Conservation (phyloP, 345 rosid genomes). For the Gossypium turneri region DNA sequence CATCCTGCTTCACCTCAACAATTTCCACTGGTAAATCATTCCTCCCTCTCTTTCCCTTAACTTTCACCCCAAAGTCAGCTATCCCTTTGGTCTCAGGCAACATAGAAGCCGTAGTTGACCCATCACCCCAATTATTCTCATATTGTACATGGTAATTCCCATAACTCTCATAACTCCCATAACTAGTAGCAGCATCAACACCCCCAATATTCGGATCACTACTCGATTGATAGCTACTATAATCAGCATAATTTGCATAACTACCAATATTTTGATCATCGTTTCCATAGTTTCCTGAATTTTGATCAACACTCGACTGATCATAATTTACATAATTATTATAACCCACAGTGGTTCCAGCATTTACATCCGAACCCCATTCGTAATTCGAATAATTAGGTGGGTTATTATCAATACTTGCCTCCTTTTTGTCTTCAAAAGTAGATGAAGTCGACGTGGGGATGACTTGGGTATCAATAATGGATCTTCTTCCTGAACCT, state of each 20-base stretch:
- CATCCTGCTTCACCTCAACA: slow-evolving; percentile 93
- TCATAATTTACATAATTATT: slow-evolving; percentile 16
- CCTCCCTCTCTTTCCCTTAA: slow-evolving; percentile 71
- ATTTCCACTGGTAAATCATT: slow-evolving; percentile 61
- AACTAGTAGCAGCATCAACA: slow-evolving; percentile 27
- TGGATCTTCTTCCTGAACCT: slow-evolving; percentile 65
- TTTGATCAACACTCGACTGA: slow-evolving; percentile 23
- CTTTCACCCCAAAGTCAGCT: slow-evolving; percentile 33
- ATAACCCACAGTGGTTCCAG: slow-evolving; percentile 17
- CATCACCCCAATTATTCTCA: slow-evolving; percentile 38
- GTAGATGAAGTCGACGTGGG: slow-evolving; percentile 21
- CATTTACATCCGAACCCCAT: slow-evolving; percentile 21
- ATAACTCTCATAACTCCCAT: slow-evolving; percentile 36
- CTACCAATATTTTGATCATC: slow-evolving; percentile 17
- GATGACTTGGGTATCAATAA: slow-evolving; percentile 41
- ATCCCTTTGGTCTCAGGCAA: slow-evolving; percentile 29
- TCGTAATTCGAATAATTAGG: slow-evolving; percentile 28
- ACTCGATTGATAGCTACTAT: slow-evolving; percentile 25
- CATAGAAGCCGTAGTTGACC: slow-evolving; percentile 20
- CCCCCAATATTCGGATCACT: slow-evolving; percentile 29
- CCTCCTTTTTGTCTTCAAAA: slow-evolving; percentile 18
- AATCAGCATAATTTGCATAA: slow-evolving; percentile 21
- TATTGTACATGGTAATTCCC: slow-evolving; percentile 27
- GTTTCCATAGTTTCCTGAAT: slow-evolving; percentile 12
- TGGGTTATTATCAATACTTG: slow-evolving; percentile 23